Evolutionary conservation across 441 rosid genomes (phyloP).

Genomic region (Pelargonium fulgidum): DNA sequence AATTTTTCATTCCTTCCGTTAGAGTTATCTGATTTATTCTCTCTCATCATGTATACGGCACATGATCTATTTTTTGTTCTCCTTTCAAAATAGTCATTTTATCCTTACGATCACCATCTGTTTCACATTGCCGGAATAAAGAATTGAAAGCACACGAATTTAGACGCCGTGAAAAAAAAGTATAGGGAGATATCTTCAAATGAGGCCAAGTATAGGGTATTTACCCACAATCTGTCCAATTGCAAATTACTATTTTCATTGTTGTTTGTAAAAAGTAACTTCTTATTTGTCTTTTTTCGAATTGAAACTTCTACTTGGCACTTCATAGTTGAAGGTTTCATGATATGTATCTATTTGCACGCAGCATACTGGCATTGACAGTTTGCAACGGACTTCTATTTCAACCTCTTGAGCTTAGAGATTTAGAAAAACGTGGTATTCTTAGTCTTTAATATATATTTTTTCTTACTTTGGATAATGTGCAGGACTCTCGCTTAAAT

Average conservation of each 20-base stretch:
- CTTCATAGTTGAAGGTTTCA: not conserved
- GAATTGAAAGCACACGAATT: too few relatives aligned
- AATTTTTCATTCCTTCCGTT: not conserved
- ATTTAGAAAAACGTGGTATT: not conserved
- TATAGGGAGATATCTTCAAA: too few relatives aligned
- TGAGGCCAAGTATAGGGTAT: too few relatives aligned
- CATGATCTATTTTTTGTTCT: too few relatives aligned
- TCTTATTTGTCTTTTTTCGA: not conserved
- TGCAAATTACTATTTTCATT: not conserved
- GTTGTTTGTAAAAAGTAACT: not conserved
- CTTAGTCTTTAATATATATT: not conserved
- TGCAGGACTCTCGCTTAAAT: constrained; percentile 87
- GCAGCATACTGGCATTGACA: not conserved
- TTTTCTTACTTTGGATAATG: constrained; percentile 12
- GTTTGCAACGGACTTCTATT: not conserved
- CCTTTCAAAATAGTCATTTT: too few relatives aligned
- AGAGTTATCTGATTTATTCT: too few relatives aligned
- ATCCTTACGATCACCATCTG: too few relatives aligned
- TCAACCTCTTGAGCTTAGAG: not conserved
- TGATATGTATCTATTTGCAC: not conserved
- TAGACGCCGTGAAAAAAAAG: too few relatives aligned
- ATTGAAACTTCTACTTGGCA: not conserved
- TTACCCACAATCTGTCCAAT: not conserved
- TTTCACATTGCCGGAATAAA: too few relatives aligned
- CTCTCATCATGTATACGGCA: too few relatives aligned